Evolutionary conservation across 2,329 filamentous ascomycete species (phyloP), one percentile per base, ranked within the genome.

Genomic region (Daldinia sp.): DNA sequence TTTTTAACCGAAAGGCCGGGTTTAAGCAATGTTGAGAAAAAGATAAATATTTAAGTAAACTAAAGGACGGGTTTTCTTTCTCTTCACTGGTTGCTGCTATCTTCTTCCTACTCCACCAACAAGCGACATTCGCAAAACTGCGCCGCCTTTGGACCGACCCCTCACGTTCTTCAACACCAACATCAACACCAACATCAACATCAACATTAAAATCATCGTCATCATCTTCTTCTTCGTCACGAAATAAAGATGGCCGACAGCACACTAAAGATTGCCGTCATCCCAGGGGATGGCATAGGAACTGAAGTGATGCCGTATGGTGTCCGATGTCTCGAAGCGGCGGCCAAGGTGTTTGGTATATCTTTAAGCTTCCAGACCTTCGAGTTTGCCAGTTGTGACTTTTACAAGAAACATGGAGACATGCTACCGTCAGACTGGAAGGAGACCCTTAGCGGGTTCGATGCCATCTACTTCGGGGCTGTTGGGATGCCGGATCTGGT

Each of bases 261-360:
- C 7, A 28, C 73, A 0, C 55, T 78, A 13, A 77, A 74, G 58
- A 89, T 91, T 68, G 89, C 89, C n/a, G 85, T 83, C 33, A 90
- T 92, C 61, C 89, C 89, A 0, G 90, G 88, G 6, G 90, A 92
- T 74, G 90, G 90, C 60, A 92, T 92, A 67, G 90, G 90, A 1
- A 85, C 85, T 1, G 90, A 92, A 77, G 90, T 92, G 10, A 87
- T 91, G 77, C 81, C 84, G 35, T 88, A 88, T 1, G 89, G 88
- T 1, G 86, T 92, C 4, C 81, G 83, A 30, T 89, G 88, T 9
- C 82, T 92, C 55, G 79, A 89, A 72, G 83, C 84, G 10, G 78
- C 86, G 1, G 82, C 82, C 28, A 74, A 81, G 18, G 77, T 84
- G 2, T 84, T 86, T 67, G 79, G 82, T 41, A 82, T 87, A 0